Conservation (phyloP, 495 filamentous ascomycete species). For the Penicillium lividum region DNA sequence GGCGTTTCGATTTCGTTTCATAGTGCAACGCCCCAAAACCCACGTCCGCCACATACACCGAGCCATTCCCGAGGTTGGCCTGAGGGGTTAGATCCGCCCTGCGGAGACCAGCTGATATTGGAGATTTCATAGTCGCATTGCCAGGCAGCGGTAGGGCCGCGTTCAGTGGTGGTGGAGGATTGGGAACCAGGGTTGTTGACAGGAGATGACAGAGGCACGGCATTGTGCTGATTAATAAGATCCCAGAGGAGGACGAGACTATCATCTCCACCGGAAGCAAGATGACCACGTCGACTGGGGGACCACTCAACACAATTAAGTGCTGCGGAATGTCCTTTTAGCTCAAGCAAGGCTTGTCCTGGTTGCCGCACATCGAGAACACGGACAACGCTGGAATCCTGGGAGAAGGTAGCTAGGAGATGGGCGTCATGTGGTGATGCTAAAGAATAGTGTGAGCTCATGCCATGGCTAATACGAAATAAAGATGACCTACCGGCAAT, state of each 20-base stretch:
- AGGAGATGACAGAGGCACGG: slow-evolving; percentile 43
- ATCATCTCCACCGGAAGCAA: slow-evolving; percentile 93
- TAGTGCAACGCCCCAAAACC: slow-evolving; percentile 84
- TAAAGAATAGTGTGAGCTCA: slow-evolving; percentile 12
- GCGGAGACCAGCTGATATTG: slow-evolving; percentile 93
- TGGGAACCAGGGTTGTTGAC: slow-evolving; percentile 36
- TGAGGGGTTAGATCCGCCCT: slow-evolving; percentile 59
- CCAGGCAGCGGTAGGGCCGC: slow-evolving; percentile 82
- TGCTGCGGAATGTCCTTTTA: slow-evolving; percentile 84
- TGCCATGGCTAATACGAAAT: neutral
- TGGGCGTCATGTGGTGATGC: slow-evolving; percentile 96
- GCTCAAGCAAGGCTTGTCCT: slow-evolving; percentile 89
- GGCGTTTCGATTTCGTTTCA: slow-evolving; percentile 33
- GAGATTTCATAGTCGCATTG: slow-evolving; percentile 95
- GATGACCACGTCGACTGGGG: slow-evolving; percentile 77
- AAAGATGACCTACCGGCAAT: slow-evolving; percentile 59
- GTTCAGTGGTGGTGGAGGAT: slow-evolving; percentile 38
- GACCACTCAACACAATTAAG: slow-evolving; percentile 97
- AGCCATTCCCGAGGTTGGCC: slow-evolving; percentile 88
- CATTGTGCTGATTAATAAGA: slow-evolving; percentile 68
- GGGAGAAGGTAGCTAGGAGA: slow-evolving; percentile 92
- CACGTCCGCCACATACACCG: slow-evolving; percentile 86
- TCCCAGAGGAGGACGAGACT: slow-evolving; percentile 92
- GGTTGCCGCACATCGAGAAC: slow-evolving; percentile 97
- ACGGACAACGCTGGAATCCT: slow-evolving; percentile 88